phyloP scores from a whole-genome alignment of 768 basidiomycete genomes.

The Termitomyces sp. region DNA sequence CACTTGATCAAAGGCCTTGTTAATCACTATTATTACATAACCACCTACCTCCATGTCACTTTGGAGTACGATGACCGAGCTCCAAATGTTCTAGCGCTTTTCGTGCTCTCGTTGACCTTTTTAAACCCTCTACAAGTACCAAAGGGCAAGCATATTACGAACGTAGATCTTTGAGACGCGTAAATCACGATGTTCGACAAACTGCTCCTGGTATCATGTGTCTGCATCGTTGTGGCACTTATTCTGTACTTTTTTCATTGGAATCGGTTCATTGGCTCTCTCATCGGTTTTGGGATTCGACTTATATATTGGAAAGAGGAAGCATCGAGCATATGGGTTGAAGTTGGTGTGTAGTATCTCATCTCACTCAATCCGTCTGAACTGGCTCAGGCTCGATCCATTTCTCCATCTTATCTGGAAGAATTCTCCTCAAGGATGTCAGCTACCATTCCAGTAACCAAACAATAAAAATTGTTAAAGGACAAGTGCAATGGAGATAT shows the following conservation, averaged over 20 bases:
- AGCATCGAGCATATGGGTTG: constrained; percentile 76
- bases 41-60: neutral
- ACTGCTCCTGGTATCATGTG: constrained; percentile 59
- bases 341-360: constrained; percentile 52
- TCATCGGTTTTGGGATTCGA: constrained; percentile 64
- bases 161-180: neutral
- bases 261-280: constrained; percentile 75
- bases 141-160: neutral
- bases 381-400: constrained; percentile 72
- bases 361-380: neutral
- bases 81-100: neutral
- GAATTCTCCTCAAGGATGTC: constrained; percentile 85
- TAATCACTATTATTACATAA: neutral
- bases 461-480: constrained; percentile 78
- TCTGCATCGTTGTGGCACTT: constrained; percentile 49
- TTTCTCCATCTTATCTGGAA: constrained; percentile 81
- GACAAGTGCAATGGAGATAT: constrained; percentile 88
- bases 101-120: neutral
- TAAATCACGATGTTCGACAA: constrained; percentile 45
- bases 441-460: constrained; percentile 92
- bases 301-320: constrained; percentile 74
- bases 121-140: no score
- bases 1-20: neutral
- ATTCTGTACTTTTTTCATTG: constrained; percentile 87
- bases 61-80: neutral